phyloP scores from a whole-genome alignment of 2,329 filamentous ascomycete species.

The Aureobasidium sp. region DNA sequence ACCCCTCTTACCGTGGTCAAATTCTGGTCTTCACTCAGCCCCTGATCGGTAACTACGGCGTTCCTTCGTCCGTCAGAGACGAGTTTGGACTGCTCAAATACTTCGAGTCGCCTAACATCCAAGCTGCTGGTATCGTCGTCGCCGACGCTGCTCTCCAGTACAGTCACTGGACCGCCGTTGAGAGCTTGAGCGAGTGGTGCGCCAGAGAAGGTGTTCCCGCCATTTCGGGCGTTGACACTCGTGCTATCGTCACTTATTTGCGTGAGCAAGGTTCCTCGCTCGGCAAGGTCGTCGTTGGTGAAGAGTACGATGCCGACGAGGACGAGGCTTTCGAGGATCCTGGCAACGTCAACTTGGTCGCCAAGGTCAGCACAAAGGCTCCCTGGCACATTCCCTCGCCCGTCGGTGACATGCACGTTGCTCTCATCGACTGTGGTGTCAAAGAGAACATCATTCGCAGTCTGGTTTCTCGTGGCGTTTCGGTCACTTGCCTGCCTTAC shows the following conservation, averaged over 20 bases:
- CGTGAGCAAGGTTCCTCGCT: constrained; percentile 96
- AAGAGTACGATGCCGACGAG: constrained; percentile 97
- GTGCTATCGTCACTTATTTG: constrained; percentile 90
- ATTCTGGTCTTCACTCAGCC: constrained; percentile 98
- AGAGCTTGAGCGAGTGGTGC: constrained; percentile 90
- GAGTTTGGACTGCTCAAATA: constrained; percentile 88
- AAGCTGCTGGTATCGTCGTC: constrained; percentile 92
- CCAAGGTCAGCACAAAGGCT: constrained; percentile 94
- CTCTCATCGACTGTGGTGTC: constrained; percentile 94
- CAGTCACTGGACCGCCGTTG: constrained; percentile 97
- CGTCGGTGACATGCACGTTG: constrained; percentile 79
- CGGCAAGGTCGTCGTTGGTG: constrained; percentile 86
- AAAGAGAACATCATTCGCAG: constrained; percentile 99
- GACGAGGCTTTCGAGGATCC: constrained; percentile 95
- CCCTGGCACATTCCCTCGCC: constrained; percentile 90
- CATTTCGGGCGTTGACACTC: constrained; percentile 94
- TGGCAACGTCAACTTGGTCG: constrained; percentile 92
- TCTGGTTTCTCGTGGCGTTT: constrained; percentile 83
- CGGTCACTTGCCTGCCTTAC: constrained; percentile 90
- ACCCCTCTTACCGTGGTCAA: constrained; percentile 69
- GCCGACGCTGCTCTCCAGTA: constrained; percentile 89
- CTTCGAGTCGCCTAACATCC: constrained; percentile 96
- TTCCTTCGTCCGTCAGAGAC: constrained; percentile 79
- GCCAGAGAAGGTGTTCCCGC: constrained; percentile 91
- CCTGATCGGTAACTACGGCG: constrained; percentile 96